Base-by-base conservation (phyloP, 257 asterid genomes). In the Asclepias syriaca region DNA sequence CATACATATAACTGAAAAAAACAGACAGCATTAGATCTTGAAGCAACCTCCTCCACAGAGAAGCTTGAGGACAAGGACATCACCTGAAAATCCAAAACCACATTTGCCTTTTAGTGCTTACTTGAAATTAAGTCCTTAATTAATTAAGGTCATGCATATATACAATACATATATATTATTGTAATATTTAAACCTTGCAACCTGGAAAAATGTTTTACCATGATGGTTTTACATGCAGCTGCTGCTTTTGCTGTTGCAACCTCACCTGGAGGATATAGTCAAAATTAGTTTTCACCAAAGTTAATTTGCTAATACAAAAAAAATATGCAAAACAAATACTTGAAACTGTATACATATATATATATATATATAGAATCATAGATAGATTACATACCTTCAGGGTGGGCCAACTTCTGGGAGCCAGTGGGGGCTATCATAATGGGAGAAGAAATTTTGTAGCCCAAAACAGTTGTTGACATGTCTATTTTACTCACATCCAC, bases 241-340 rank as follows among this genome's bases (percentile, higher is more conserved):
- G 90, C 86, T 70, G 85, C 90, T 81, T 79, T 85, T 21, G 95
- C 89, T 9, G 95, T 88, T 66, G 92, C 92, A 75, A 88, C 82
- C 77, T 88, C 92, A 45, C 90, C 92, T 86, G 72, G 11, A 27
- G 10, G 46, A 40, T 8, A 69, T 78, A 40, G 46, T 40, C 29
- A 73, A 39, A 70, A 18, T 65, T 13, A 66, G 51, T 5, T 21
- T 40, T 1, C 73, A 72, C 29, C 53, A 15, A 40, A 78, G 71
- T 12, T 40, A 70, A 29, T 40, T 49, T 50, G 24, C 16, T 14
- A 45, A 5, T 40, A 40, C 10, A n/a, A 48, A 66, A n/a, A 56
- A 56, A 19, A 51, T 12, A 32, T 77, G 48, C 57, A 45, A 14
- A 48, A 71, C 40, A 14, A 69, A 34, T 34, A 34, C 37, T 34